Base-by-base conservation (phyloP, 1,284 basidiomycete genomes). In the Cryptococcus sp. region DNA sequence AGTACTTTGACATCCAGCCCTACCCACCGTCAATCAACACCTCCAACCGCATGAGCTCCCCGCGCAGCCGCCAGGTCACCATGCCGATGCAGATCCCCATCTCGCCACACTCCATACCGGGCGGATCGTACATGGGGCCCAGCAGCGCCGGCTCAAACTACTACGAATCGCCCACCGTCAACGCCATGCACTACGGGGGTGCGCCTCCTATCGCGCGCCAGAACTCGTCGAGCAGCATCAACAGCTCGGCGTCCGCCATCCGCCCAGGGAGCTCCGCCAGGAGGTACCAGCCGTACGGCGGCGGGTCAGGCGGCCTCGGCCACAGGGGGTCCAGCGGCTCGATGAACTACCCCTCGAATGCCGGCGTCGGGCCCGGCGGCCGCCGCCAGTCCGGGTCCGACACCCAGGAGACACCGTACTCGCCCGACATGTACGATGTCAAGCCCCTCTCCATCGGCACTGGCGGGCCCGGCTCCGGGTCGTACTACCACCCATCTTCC, bases 61-160 rank as follows among this genome's bases (percentile, higher is more conserved):
- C 59, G 4, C 51, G 60, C 42, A 51, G 55, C 13, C 63, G 64
- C n/a, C 59, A 62, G 11, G 57, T 67, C 18, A 65, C 64, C 13
- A 59, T 62, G 11, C 67, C 64, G 12, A 67, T 68, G 60, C 59
- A 60, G 12, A 61, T 67, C 13, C 67, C 69, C 18, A 37, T 60
- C 13, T 57, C 60, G 16, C 58, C 59, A 13, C 55, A 50, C 13
- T 61, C 57, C 15, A 55, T 53, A 33, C 53, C 33, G 13, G 57
- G 57, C 12, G 36, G 50, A 2, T 23, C 50, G 12, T 65, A 62
- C 39, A 39, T 55, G 18, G 53, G 50, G 12, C 53, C 61, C 18
- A 51, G 54, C 24, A 60, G 60, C 16, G 61, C 55, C 23, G 62
- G 65, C 1, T 57, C 61, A 24, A 37, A 20, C 16, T 59, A 44